Conservation (phyloP, 129 eudicot species). For the Escallonia rubra region DNA sequence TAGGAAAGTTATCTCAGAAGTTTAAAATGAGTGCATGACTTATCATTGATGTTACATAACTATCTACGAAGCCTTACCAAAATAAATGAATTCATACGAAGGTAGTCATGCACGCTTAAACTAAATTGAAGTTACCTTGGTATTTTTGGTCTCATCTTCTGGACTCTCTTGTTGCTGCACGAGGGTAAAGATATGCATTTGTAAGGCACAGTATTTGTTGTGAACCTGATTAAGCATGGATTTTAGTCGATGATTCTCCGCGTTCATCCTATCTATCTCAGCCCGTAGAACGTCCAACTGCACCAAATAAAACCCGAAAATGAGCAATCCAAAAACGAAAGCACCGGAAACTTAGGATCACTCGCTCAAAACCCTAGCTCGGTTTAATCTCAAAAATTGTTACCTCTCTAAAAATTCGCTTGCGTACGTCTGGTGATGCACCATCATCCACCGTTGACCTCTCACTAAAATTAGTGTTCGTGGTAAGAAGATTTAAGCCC, state of each 20-base stretch:
- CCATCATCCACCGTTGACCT: slow-evolving; percentile 18
- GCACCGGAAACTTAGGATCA: background rate
- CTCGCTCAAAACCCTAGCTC: background rate
- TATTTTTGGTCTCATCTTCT: slow-evolving; percentile 3
- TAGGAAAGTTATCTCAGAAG: too few relatives aligned
- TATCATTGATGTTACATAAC: too few relatives aligned
- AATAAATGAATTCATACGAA: too few relatives aligned
- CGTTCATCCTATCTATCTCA: slow-evolving; percentile 41
- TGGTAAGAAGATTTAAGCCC: slow-evolving; percentile 27
- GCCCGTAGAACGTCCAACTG: slow-evolving; percentile 33
- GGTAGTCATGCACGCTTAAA: background rate
- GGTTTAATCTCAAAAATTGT: too few relatives aligned
- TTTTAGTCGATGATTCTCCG: slow-evolving; percentile 48
- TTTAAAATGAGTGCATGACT: too few relatives aligned
- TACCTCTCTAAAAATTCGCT: slow-evolving; percentile 26
- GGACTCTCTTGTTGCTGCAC: slow-evolving; percentile 22
- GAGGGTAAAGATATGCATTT: slow-evolving; percentile 24
- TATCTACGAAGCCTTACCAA: background rate
- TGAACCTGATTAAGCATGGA: slow-evolving; percentile 43
- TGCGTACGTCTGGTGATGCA: slow-evolving; percentile 17
- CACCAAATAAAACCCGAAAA: background rate
- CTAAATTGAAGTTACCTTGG: slow-evolving; percentile 4
- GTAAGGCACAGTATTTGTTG: slow-evolving; percentile 33
- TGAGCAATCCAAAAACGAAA: background rate
- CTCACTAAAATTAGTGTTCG: slow-evolving; percentile 2